Evolutionary conservation across 2,329 filamentous ascomycete genomes (phyloP), one percentile per base, ranked within the genome.

Genomic region (Cercospora sp.): DNA sequence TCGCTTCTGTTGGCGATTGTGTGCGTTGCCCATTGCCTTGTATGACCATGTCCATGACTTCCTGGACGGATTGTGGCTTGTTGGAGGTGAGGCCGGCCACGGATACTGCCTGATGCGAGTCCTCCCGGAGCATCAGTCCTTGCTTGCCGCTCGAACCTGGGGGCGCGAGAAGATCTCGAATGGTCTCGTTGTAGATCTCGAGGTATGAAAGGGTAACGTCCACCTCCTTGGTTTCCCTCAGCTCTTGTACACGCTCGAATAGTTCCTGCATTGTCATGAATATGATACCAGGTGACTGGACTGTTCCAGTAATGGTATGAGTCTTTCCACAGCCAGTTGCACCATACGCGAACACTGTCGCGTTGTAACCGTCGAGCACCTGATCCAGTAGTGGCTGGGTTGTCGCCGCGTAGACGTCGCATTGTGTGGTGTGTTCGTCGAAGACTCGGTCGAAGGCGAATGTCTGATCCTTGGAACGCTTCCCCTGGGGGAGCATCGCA

Each of bases 11-110:
- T 0, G 95, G 94, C 0, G 95, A 98, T 79, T 98, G 95, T 3
- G 95, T 99, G 55, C 95, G 90, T 80, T 91, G 93, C 74, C 96
- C 92, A 80, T 99, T 99, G 71, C 95, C 95, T 78, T 90, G 88
- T 65, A 99, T 91, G 77, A 99, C 97, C 87, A 99, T 97, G 77
- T 99, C 94, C 95, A 99, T 99, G 75, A 99, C 95, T 80, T 99
- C 90, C 77, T 96, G 89, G 13, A 98, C 95, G 77, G 94, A 92
- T 74, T 90, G 90, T 2, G 95, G 95, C 72, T 91, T 91, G 78
- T 97, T 93, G 76, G 93, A 97, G 2, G 93, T 95, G 55, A 99
- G 85, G 0, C 94, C 95, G 4, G 92, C 87, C 1, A 99, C 95
- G 0, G 92, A 95, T 7, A 99, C 95, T 10, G 92, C 89, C 79